Evolutionary conservation across 2,329 filamentous ascomycete species (phyloP), one percentile per base, ranked within the genome.

Genomic region (Drechslerella coelobrocha): DNA sequence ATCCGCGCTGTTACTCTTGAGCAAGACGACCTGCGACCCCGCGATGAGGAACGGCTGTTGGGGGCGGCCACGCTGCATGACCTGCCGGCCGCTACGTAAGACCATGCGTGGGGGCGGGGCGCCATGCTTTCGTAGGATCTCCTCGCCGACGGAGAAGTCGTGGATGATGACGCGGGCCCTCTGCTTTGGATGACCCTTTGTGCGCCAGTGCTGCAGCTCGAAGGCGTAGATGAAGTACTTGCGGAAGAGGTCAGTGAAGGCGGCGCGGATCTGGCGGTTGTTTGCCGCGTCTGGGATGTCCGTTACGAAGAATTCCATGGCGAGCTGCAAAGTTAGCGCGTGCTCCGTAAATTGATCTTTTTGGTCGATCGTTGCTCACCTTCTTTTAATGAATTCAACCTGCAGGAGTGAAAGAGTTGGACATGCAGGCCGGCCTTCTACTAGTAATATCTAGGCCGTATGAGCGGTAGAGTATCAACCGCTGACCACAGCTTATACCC

Each of bases 271-370:
- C 23, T 62, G 66, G 17, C 50, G 62, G 4, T 24, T 2, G 12
- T 8, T 47, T 6, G 53, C 59, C 10, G 53, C 17, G 14, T 21
- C 52, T 1, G 66, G 66, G 2, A 71, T 60, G 8, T 63, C 53
- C 9, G 59, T 54, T 9, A 63, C 48, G 34, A 48, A 71, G 53
- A 71, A 63, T 48, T 71, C 66, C 66, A 71, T 69, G n/a, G 1
- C 24, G 19, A 52, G 6, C n/a, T 12, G 14, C 39, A 45, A 45
- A 5, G 14, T 6, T n/a, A n/a, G n/a, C n/a, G n/a, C n/a, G n/a
- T n/a, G n/a, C n/a, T n/a, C n/a, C n/a, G n/a, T n/a, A n/a, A n/a
- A n/a, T n/a, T n/a, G n/a, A n/a, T n/a, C n/a, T n/a, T n/a, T n/a
- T n/a, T n/a, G n/a, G n/a, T n/a, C n/a, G n/a, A n/a, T n/a, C n/a